Conservation (phyloP, 2,329 filamentous ascomycete species). For the Phialophora verrucosa region DNA sequence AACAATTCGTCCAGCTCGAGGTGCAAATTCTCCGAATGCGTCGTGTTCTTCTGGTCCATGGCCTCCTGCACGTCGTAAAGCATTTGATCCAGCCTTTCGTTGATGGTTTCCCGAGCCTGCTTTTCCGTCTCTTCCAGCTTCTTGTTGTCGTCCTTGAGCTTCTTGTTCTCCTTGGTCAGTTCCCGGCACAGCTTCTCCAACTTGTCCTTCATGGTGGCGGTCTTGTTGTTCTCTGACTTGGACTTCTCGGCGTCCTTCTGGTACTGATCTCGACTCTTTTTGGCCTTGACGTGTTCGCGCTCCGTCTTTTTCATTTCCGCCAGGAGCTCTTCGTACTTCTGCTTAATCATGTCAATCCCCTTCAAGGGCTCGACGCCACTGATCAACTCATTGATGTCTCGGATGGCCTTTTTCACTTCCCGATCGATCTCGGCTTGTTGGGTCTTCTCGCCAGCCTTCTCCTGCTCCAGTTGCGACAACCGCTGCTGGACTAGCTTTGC, state of each 20-base stretch:
- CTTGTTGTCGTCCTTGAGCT: constrained; percentile 97
- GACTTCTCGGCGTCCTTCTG: constrained; percentile 96
- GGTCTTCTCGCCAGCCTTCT: constrained; percentile 91
- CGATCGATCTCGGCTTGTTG: constrained; percentile 96
- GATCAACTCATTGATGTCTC: constrained; percentile 85
- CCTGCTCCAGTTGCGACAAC: constrained; percentile 92
- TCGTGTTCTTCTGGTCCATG: constrained; percentile 83
- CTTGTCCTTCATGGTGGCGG: constrained; percentile 90
- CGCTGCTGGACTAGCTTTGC: constrained; percentile 90
- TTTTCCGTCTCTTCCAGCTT: constrained; percentile 86
- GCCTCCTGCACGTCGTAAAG: constrained; percentile 85
- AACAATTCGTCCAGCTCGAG: constrained; percentile 90
- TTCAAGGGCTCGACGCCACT: constrained; percentile 88
- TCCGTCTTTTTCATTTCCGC: constrained; percentile 95
- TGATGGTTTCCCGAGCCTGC: constrained; percentile 79
- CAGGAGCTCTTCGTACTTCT: constrained; percentile 87
- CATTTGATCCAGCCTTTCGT: constrained; percentile 80
- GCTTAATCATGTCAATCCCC: constrained; percentile 88
- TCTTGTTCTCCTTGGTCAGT: constrained; percentile 95
- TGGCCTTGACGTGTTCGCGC: constrained; percentile 91
- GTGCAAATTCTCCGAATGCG: constrained; percentile 79
- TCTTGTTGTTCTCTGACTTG: constrained; percentile 86
- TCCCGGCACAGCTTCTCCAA: constrained; percentile 95
- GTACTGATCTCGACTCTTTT: constrained; percentile 89
- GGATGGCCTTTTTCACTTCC: constrained; percentile 90